Evolutionary conservation across 2,329 filamentous ascomycete genomes (phyloP).

Genomic region (Microsporum ferrugineum): DNA sequence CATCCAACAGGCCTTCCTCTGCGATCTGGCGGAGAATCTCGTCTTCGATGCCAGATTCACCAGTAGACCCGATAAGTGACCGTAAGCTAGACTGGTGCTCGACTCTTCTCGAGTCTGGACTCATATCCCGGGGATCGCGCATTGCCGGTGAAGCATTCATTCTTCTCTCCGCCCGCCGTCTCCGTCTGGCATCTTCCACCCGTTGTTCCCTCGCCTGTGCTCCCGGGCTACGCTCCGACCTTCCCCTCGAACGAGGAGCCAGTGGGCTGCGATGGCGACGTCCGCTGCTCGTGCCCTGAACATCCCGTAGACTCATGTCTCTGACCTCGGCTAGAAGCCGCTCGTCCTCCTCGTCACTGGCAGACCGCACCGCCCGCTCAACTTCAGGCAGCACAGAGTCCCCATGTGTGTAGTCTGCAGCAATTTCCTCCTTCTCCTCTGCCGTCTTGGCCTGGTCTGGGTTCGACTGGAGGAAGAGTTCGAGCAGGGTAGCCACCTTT

Average conservation of each 20-base stretch:
- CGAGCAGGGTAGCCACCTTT: slow-evolving; percentile 75
- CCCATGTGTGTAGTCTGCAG: slow-evolving; percentile 64
- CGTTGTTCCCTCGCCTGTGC: slow-evolving; percentile 30
- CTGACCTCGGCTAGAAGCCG: slow-evolving; percentile 60
- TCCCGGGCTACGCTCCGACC: slow-evolving; percentile 29
- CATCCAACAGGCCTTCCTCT: slow-evolving; percentile 75
- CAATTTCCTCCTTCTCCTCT: slow-evolving; percentile 66
- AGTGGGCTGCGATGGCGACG: slow-evolving; percentile 15
- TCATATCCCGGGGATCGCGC: slow-evolving; percentile 16
- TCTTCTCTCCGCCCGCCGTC: slow-evolving; percentile 20
- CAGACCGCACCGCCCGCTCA: slow-evolving; percentile 7
- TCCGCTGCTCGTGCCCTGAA: slow-evolving; percentile 15
- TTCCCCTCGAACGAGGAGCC: slow-evolving; percentile 19
- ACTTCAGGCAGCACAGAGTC: slow-evolving; percentile 62
- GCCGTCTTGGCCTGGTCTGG: slow-evolving; percentile 60
- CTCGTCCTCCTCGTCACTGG: slow-evolving; percentile 47
- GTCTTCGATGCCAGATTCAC: slow-evolving; percentile 65
- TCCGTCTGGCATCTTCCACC: slow-evolving; percentile 24
- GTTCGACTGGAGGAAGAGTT: slow-evolving; percentile 74
- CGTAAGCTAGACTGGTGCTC: slow-evolving; percentile 84
- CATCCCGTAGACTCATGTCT: slow-evolving; percentile 55
- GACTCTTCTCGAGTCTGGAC: slow-evolving; percentile 46
- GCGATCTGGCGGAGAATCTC: slow-evolving; percentile 84
- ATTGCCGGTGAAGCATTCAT: slow-evolving; percentile 14
- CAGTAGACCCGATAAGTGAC: slow-evolving; percentile 70